These are phyloP conservation scores for Colletotrichum musicola DNA, from an alignment of 2,329 filamentous ascomycete species.

Conservation along the genomic window DNA sequence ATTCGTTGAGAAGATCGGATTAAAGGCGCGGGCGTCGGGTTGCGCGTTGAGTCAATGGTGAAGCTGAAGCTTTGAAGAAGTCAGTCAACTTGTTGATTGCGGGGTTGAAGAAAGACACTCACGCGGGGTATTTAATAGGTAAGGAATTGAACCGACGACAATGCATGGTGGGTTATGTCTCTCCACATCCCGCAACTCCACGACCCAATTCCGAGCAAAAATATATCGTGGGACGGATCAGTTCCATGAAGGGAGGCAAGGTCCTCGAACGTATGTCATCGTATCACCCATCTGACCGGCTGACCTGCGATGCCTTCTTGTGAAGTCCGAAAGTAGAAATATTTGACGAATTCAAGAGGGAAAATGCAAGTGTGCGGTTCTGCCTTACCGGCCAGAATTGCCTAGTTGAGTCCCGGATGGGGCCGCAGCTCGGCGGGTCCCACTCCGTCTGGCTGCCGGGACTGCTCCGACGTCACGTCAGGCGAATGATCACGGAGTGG, in stretches of 20 bases:
- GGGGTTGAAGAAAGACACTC: neutral
- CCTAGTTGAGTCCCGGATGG: conserved; percentile 20
- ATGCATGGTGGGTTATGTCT: neutral
- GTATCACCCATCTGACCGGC: no score
- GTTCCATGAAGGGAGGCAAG: neutral
- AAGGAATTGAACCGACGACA: no score
- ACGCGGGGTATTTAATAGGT: conserved; percentile 25
- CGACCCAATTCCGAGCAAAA: neutral
- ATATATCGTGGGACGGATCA: neutral
- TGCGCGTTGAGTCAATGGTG: neutral
- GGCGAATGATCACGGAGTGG: neutral
- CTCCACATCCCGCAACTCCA: neutral
- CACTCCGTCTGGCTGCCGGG: neutral
- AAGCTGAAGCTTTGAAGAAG: neutral
- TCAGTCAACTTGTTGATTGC: neutral
- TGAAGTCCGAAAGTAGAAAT: conserved; percentile 5
- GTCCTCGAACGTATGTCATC: no score
- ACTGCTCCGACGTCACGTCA: no score
- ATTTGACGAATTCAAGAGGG: neutral
- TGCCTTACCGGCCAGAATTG: conserved; percentile 19
- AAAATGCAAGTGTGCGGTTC: neutral
- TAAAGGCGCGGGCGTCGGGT: neutral
- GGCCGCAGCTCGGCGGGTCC: conserved; percentile 17
- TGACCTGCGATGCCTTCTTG: neutral
- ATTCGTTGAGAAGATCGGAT: neutral